Evolutionary conservation across 495 filamentous ascomycete species (phyloP).

Genomic region (Astrocystis sublimbata): DNA sequence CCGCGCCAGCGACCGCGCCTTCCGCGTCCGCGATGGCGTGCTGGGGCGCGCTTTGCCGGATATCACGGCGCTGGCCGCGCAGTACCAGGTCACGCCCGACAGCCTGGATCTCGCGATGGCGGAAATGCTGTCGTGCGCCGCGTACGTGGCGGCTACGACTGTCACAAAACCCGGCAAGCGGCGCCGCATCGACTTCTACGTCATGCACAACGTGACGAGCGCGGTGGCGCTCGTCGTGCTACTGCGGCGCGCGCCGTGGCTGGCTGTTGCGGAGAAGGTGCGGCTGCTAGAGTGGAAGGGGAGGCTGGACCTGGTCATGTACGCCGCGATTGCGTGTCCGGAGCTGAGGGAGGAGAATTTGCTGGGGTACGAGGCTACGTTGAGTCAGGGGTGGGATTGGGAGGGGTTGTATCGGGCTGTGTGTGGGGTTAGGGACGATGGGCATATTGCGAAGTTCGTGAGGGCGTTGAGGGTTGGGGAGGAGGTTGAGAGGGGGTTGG

Average conservation of each 20-base stretch:
- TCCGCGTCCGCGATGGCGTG: too few relatives aligned
- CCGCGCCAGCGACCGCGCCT: slow-evolving; percentile 34
- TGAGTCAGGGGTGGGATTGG: slow-evolving; percentile 34
- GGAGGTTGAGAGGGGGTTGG: slow-evolving; percentile 23
- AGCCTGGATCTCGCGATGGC: slow-evolving; percentile 31
- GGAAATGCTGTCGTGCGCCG: slow-evolving; percentile 33
- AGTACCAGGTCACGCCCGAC: slow-evolving; percentile 23
- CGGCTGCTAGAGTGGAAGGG: slow-evolving; percentile 42
- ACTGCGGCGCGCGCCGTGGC: slow-evolving; percentile 29
- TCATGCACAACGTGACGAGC: slow-evolving; percentile 43
- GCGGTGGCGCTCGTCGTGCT: slow-evolving; percentile 36
- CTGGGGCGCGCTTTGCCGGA: slow-evolving; percentile 26
- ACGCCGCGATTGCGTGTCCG: slow-evolving; percentile 32
- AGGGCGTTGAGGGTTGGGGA: slow-evolving; percentile 39
- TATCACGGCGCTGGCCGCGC: too few relatives aligned
- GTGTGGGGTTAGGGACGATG: slow-evolving; percentile 39
- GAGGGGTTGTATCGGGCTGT: slow-evolving; percentile 31
- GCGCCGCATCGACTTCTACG: slow-evolving; percentile 45
- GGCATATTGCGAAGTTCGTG: slow-evolving; percentile 41
- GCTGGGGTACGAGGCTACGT: slow-evolving; percentile 13
- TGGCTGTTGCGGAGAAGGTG: slow-evolving; percentile 28
- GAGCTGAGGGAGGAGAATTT: slow-evolving; percentile 23
- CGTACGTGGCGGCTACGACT: slow-evolving; percentile 28
- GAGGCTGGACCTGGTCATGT: slow-evolving; percentile 39
- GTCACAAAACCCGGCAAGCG: slow-evolving; percentile 33